A percentile compares a stretch with the other conserved stretches of the same genome.
These are phyloP conservation scores for Neonectria coccinea DNA, from an alignment of 2,329 filamentous ascomycete species.

Conservation along the genomic window DNA sequence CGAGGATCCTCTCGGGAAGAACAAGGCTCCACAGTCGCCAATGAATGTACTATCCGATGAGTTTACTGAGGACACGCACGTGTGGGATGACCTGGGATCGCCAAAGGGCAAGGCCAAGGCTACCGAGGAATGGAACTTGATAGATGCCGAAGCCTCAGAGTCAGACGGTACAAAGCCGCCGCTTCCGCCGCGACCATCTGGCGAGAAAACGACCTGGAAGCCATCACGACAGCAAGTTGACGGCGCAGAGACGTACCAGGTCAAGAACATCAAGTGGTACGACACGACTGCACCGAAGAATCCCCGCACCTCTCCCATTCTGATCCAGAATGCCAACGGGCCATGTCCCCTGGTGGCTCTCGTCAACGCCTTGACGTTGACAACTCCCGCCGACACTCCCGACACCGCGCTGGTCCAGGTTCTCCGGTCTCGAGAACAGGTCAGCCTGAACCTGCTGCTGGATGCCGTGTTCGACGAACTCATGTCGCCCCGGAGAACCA, in stretches of 20 bases:
- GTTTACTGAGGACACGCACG: constrained; percentile 57
- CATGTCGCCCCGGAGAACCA: constrained; percentile 78
- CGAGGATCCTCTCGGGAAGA: constrained; percentile 48
- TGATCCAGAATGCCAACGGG: constrained; percentile 94
- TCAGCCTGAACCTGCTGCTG: constrained; percentile 86
- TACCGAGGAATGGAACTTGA: constrained; percentile 65
- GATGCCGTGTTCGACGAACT: constrained; percentile 95
- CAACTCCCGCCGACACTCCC: constrained; percentile 72
- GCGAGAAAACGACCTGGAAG: constrained; percentile 49
- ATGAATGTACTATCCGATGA: constrained; percentile 49
- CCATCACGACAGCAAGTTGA: constrained; percentile 58
- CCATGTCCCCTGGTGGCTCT: constrained; percentile 93
- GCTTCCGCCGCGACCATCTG: constrained; percentile 53
- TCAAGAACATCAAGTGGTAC: constrained; percentile 90
- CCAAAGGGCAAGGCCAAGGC: constrained; percentile 58
- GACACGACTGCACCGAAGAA: constrained; percentile 71
- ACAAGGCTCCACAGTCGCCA: constrained; percentile 38
- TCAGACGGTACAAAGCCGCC: constrained; percentile 45
- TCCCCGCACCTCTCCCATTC: constrained; percentile 82
- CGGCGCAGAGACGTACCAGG: constrained; percentile 85
- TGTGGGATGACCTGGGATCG: constrained; percentile 62
- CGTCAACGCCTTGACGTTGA: constrained; percentile 90
- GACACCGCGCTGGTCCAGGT: constrained; percentile 82
- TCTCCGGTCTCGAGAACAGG: constrained; percentile 83
- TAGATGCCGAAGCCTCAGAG: constrained; percentile 57